These are phyloP conservation scores for Setaria viridis DNA, from an alignment of 202 grass and related monocot species.

Conservation along the genomic window DNA sequence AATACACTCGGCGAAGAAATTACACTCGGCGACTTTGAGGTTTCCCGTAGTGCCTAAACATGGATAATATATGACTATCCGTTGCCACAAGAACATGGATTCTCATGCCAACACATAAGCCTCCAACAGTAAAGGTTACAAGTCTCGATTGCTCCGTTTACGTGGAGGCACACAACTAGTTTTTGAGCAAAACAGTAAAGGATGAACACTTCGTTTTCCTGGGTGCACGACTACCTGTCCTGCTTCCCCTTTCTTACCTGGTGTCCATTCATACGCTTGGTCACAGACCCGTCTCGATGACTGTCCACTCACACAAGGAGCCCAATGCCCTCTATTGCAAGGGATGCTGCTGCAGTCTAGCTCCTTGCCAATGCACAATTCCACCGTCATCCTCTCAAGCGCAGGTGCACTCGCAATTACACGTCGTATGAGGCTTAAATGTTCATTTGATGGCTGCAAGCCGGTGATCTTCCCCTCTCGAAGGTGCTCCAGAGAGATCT, in stretches of 20 bases:
- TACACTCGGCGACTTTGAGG: too few species aligned
- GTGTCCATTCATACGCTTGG: slow-evolving; percentile 17
- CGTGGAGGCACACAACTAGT: neutral
- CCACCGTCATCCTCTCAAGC: slow-evolving; percentile 13
- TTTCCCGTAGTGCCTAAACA: too few species aligned
- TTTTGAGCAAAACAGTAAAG: neutral
- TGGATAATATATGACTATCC: neutral
- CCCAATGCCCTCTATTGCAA: slow-evolving; percentile 2
- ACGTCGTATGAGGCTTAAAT: neutral
- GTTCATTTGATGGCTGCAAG: neutral
- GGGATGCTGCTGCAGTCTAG: slow-evolving; percentile 6
- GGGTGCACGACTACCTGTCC: neutral
- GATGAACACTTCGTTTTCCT: neutral
- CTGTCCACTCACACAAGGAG: neutral
- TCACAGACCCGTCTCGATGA: neutral
- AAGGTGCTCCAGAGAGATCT: neutral
- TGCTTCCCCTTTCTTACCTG: neutral
- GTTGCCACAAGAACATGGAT: neutral
- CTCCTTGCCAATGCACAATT: neutral
- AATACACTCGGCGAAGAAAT: too few species aligned
- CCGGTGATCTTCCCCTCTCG: neutral
- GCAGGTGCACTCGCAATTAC: neutral
- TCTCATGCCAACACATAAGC: neutral
- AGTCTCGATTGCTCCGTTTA: neutral
- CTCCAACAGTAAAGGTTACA: neutral